Conservation (phyloP, 1,284 basidiomycete genomes). For the Leucoagaricus sp. region DNA sequence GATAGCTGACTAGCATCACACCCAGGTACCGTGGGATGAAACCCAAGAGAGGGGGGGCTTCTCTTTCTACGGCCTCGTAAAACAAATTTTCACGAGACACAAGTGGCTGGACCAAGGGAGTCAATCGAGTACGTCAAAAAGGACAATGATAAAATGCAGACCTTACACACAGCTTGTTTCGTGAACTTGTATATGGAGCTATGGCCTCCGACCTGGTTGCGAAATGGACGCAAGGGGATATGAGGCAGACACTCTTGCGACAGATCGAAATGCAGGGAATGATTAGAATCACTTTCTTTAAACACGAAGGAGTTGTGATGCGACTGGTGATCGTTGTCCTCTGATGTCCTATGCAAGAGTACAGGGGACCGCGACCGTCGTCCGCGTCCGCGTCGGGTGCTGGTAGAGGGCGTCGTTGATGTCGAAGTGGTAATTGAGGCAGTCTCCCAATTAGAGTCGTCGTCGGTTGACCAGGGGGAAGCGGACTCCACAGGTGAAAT, state of each 20-base stretch:
- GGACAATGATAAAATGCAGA: constrained; percentile 34
- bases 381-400: constrained; percentile 14
- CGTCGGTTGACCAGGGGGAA: constrained; percentile 74
- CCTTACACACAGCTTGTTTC: constrained; percentile 97
- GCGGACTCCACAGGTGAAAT: constrained; percentile 37
- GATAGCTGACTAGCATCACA: constrained; percentile 97
- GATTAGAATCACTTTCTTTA: constrained; percentile 34
- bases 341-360: constrained; percentile 19
- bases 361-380: constrained; percentile 18
- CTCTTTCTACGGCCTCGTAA: constrained; percentile 94
- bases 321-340: constrained; percentile 23
- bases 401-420: constrained; percentile 32
- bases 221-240: constrained; percentile 93
- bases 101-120: constrained; percentile 65
- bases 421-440: constrained; percentile 59
- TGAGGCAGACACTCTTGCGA: constrained; percentile 73
- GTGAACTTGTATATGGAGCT: constrained; percentile 98
- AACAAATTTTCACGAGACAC: constrained; percentile 97
- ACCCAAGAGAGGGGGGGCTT: constrained; percentile 87
- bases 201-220: constrained; percentile 98
- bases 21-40: constrained; percentile 98
- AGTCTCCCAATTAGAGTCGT: constrained; percentile 74
- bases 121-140: constrained; percentile 22
- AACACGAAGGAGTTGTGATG: constrained; percentile 10
- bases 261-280: constrained; percentile 40